Evolutionary conservation across 306 rosid species (phyloP).

Genomic region (Cicer chorassanicum): DNA sequence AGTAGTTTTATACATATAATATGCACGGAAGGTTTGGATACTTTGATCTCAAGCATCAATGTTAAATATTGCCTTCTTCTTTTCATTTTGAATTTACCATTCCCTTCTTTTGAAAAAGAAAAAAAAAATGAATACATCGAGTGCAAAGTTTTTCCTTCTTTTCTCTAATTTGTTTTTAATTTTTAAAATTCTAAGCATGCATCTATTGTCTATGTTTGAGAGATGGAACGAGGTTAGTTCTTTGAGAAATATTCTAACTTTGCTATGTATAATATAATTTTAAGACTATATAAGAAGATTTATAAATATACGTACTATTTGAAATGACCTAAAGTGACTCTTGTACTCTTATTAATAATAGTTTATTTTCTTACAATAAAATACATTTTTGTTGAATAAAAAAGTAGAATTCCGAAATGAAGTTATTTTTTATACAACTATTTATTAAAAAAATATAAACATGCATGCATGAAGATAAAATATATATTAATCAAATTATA

Average conservation of each 20-base stretch:
- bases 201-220: neutral
- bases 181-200: neutral
- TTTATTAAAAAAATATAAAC: neutral
- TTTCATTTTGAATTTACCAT: neutral
- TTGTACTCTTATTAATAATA: neutral
- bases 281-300: neutral
- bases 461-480: neutral
- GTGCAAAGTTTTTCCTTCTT: neutral
- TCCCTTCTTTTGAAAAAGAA: neutral
- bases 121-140: neutral
- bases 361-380: neutral
- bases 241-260: neutral
- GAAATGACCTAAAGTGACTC: neutral
- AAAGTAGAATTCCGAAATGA: neutral
- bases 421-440: neutral
- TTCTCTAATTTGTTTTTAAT: neutral
- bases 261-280: conserved; percentile 6
- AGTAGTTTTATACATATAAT: conserved; percentile 4
- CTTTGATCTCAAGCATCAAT: conserved; percentile 43
- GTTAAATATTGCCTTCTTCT: neutral
- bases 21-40: conserved; percentile 4
- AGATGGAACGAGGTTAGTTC: conserved; percentile 16
- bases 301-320: neutral
- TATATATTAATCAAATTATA: neutral
- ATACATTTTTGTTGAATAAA: neutral